A percentile compares a stretch with the other conserved stretches of the same genome.
phyloP scores from a whole-genome alignment of 129 eudicot species.

The Erigeron canadensis region DNA sequence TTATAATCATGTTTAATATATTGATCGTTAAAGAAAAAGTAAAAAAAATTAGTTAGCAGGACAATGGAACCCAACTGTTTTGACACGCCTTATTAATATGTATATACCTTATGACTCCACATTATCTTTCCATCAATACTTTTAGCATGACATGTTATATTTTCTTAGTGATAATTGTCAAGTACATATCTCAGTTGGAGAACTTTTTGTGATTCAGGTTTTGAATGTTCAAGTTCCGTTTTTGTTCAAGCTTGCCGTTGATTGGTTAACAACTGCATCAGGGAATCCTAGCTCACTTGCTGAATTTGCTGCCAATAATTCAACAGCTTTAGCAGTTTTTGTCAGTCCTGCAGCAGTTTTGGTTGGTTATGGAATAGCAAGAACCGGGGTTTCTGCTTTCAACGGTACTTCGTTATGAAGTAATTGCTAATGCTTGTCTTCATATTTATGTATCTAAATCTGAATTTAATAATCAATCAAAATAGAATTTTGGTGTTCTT shows the following conservation, averaged over 20 bases:
- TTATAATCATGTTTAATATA: neutral
- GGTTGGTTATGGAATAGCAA: constrained; percentile 90
- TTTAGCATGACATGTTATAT: neutral
- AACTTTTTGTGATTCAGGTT: constrained; percentile 49
- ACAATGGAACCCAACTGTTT: neutral
- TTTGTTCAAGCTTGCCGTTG: constrained; percentile 90
- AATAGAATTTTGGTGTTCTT: constrained; percentile 7
- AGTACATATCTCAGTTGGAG: constrained; percentile 19
- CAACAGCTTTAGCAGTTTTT: constrained; percentile 75
- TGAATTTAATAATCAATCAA: constrained; percentile 13
- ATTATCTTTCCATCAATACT: neutral
- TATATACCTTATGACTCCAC: neutral
- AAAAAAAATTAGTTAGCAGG: neutral
- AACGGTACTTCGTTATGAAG: constrained; percentile 79
- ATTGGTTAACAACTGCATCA: constrained; percentile 79
- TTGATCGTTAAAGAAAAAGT: neutral
- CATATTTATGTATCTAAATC: constrained; percentile 1
- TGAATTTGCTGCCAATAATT: constrained; percentile 69
- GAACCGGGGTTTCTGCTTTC: constrained; percentile 89
- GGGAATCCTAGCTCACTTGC: constrained; percentile 77
- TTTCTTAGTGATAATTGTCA: neutral
- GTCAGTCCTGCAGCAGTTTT: constrained; percentile 91
- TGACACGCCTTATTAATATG: constrained; percentile 1
- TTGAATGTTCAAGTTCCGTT: constrained; percentile 97
- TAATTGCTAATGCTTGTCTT: constrained; percentile 54